Evolutionary conservation across 2,329 filamentous ascomycete species (phyloP), one percentile per base, ranked within the genome.

Genomic region (Hypomyces perniciosus): DNA sequence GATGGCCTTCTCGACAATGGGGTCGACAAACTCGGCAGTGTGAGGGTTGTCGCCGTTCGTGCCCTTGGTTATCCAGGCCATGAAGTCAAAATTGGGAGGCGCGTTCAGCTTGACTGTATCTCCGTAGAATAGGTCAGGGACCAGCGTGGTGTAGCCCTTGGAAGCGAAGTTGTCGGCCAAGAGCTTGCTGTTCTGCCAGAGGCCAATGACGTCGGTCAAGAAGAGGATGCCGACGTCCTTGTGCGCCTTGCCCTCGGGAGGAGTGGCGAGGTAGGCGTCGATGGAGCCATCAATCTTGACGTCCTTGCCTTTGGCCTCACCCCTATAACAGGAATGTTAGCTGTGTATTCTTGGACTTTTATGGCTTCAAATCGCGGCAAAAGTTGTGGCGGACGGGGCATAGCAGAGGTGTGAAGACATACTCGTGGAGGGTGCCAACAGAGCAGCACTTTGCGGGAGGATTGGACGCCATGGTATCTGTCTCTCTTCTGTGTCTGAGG

Each of bases 391-490:
- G 40, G 8, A 45, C 12, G 8, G 10, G n/a, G 10, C 30, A 20
- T 45, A 26, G 34, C 46, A 8, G 29, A 43, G 35, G 28, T 7
- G 26, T 12, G 35, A 48, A 26, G 20, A 70, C 78, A 62, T 67
- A 80, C 77, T 78, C 72, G 57, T 80, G 77, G 62, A 72, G 75
- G 53, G 76, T 66, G 53, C 77, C 78, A 48, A 73, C 59, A 31
- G 69, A 69, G 68, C 79, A 82, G 72, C 79, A 82, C 48, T 68
- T 59, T 50, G 61, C 74, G 9, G 78, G 77, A 49, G 72, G 70
- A 58, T 78, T 71, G 3, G 78, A 81, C 34, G 78, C 74, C 78
- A 81, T 81, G 26, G 34, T 56, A 20, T 54, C 59, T 46, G 30
- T 43, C 20, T 48, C 42, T 44, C 35, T 37, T 44, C n/a, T 46